Percentiles rank a stretch among this genome's conserved stretches.
Conservation (phyloP, 1,139 yeast species). For the Taphrina deformans region DNA sequence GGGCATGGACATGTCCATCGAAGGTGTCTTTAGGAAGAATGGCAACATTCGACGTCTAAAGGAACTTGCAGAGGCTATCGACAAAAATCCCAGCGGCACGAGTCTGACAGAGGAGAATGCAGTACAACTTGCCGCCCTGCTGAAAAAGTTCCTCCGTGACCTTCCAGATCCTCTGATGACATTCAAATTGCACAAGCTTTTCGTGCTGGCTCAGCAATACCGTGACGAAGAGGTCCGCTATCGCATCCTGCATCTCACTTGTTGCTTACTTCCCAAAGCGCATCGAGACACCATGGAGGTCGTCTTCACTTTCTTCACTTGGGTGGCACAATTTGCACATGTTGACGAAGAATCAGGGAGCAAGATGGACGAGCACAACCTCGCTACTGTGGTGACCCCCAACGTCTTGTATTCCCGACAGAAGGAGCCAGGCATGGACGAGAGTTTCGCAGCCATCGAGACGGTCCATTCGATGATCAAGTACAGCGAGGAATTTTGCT, state of each 20-base stretch:
- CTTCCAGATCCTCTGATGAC: conserved; percentile 90
- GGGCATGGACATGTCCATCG: conserved; percentile 84
- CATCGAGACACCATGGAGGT: conserved; percentile 89
- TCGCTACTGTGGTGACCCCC: conserved; percentile 95
- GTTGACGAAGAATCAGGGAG: conserved; percentile 83
- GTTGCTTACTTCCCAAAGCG: conserved; percentile 75
- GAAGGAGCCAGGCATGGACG: conserved; percentile 62
- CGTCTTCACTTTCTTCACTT: conserved; percentile 76
- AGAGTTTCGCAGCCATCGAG: conserved; percentile 85
- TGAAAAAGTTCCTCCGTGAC: conserved; percentile 89
- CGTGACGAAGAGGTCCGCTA: conserved; percentile 55
- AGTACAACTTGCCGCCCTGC: conserved; percentile 87
- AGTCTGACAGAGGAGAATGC: conserved; percentile 77
- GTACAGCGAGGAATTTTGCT: conserved; percentile 74
- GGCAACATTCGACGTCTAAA: conserved; percentile 87
- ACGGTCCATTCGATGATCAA: conserved; percentile 83
- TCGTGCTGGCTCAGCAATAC: conserved; percentile 72
- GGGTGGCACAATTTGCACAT: conserved; percentile 94
- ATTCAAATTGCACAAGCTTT: conserved; percentile 68
- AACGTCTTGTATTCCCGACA: conserved; percentile 64
- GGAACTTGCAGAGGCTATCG: conserved; percentile 72
- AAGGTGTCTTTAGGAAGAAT: conserved; percentile 92
- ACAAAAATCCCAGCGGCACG: conserved; percentile 72
- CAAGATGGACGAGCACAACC: conserved; percentile 92
- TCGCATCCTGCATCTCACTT: conserved; percentile 65